These are phyloP conservation scores for Microsporum ferrugineum DNA, from an alignment of 2,329 filamentous ascomycete species.

Conservation along the genomic window DNA sequence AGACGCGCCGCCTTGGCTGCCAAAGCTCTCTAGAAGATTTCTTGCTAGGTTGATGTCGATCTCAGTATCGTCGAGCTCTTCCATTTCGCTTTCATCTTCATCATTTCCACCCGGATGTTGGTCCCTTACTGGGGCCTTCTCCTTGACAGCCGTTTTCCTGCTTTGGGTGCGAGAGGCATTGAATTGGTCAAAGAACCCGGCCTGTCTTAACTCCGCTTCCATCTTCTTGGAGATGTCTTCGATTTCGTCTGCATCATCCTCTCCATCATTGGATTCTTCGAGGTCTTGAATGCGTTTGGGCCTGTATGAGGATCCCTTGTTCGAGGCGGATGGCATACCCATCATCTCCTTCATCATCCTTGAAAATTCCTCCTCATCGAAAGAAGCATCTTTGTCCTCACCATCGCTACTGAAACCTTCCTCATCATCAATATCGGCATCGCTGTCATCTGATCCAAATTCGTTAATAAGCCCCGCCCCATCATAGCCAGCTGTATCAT, in stretches of 20 bases:
- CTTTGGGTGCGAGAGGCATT: constrained; percentile 8
- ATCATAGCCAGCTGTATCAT: constrained; percentile 68
- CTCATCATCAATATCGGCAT: constrained; percentile 44
- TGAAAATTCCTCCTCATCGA: constrained; percentile 75
- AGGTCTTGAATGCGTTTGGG: constrained; percentile 7
- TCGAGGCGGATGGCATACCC: constrained; percentile 46
- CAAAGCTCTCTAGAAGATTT: constrained; percentile 86
- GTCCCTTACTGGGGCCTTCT: constrained; percentile 18
- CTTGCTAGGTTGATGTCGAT: constrained; percentile 80
- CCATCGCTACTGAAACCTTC: constrained; percentile 48
- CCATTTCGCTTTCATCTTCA: constrained; percentile 16
- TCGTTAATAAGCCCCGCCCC: constrained; percentile 60
- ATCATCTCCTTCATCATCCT: constrained; percentile 89
- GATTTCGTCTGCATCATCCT: constrained; percentile 46
- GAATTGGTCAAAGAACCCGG: constrained; percentile 33
- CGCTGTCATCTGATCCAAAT: constrained; percentile 46
- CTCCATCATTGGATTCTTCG: constrained; percentile 27
- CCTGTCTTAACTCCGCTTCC: constrained; percentile 38
- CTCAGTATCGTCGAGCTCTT: constrained; percentile 46
- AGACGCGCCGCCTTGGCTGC: constrained; percentile 71
- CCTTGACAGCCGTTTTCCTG: constrained; percentile 20
- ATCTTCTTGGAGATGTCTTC: constrained; percentile 35
- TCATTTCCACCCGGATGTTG: constrained; percentile 17
- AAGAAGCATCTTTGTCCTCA: constrained; percentile 64
- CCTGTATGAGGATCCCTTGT: constrained; percentile 14